phyloP scores from a whole-genome alignment of 2,329 filamentous ascomycete genomes.

The Cadophora luteo-olivacea region DNA sequence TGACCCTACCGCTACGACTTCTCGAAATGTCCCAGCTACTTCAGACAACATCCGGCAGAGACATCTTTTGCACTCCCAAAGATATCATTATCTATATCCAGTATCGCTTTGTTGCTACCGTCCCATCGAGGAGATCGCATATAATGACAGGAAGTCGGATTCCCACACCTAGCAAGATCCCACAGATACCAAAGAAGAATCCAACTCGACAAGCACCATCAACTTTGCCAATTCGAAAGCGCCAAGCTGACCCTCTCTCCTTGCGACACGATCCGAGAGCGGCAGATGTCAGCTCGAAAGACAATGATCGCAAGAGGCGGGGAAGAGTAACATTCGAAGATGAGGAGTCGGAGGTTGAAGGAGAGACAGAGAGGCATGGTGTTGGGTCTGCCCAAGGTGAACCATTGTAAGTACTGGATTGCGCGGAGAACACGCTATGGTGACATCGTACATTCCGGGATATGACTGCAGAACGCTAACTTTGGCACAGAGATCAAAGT shows the following conservation, averaged over 20 bases:
- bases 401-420: too few species aligned
- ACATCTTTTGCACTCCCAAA: neutral
- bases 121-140: neutral
- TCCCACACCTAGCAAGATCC: neutral
- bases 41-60: neutral
- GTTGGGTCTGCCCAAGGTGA: neutral
- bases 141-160: neutral
- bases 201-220: neutral
- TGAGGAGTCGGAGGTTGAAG: neutral
- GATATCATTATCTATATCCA: neutral
- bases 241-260: neutral
- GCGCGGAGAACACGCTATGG: too few species aligned
- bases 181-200: neutral
- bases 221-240: neutral
- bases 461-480: too few species aligned
- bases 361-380: too few species aligned
- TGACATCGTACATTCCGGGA: too few species aligned
- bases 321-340: neutral
- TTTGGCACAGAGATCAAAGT: too few species aligned
- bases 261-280: neutral
- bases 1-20: neutral
- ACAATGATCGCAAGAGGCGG: slow-evolving; percentile 1
- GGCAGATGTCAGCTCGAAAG: neutral
- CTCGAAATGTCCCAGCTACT: neutral
- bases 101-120: neutral